Base-by-base conservation (phyloP, 257 asterid genomes). In the Craterostigma plantagineum region DNA sequence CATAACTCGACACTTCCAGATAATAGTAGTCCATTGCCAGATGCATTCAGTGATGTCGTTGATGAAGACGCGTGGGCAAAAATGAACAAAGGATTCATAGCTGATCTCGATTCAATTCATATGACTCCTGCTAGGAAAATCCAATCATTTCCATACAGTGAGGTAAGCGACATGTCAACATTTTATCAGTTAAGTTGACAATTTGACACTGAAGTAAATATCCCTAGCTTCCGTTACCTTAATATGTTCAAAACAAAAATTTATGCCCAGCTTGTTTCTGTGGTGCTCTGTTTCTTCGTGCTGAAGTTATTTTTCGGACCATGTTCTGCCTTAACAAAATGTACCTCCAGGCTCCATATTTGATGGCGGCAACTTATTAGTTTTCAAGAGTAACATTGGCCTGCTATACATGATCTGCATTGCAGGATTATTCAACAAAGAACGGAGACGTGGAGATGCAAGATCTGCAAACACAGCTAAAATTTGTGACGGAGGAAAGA, bases 21-120 rank as follows among this genome's bases (percentile, higher is more conserved):
- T 43, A 23, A 23, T 23, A 68, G 53, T 58, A 90, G 99, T 65
- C 94, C 99, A 14, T 73, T 75, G 60, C 92, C 94, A 8, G 92
- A 70, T 61, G 58, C 83, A 55, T 65, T 68, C 38, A 66, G 53
- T 51, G 84, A 83, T 53, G 65, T 72, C 60, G 95, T 71, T 16
- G 95, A 90, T 63, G 99, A 90, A 59, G 95, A 79, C 47, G 63
- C 86, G 9, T 90, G 99, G 99, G 67, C 68, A 64, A 72, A 66
- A 64, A 74, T 90, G 94, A 90, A 90, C 51, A 83, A 76, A 62
- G 99, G 99, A 45, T 90, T 55, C 54, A 55, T 68, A 53, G 79
- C 83, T 53, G 94, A 90, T 64, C 94, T 90, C 46, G 94, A 90
- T 69, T 63, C 70, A 44, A 74, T 83, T 59, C 82, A 58, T 45